Percentiles rank a stretch among this genome's conserved stretches.
These are phyloP conservation scores for Leccinum sublutescens DNA, from an alignment of 768 basidiomycete genomes.

Conservation along the genomic window DNA sequence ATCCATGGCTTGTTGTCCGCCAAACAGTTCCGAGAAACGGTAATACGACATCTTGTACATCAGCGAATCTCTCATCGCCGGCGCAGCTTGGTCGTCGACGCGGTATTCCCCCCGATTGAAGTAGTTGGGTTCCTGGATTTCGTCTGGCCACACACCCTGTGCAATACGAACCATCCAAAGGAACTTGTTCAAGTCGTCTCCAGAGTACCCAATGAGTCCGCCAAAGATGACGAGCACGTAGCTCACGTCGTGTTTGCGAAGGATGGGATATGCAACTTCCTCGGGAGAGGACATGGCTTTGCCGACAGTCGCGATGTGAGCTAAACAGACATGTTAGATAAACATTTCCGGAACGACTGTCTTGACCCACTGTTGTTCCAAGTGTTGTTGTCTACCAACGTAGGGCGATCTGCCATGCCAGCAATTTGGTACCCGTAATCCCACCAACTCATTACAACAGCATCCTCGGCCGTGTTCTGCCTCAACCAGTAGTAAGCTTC, in stretches of 20 bases:
- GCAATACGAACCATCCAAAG: conserved; percentile 97
- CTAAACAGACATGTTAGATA: conserved; percentile 37
- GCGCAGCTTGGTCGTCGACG: conserved; percentile 80
- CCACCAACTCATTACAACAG: conserved; percentile 99
- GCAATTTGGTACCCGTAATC: conserved; percentile 99
- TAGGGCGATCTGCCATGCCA: conserved; percentile 96
- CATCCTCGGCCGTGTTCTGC: conserved; percentile 88
- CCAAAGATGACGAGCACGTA: conserved; percentile 98
- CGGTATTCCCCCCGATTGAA: conserved; percentile 96
- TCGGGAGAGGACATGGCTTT: conserved; percentile 96
- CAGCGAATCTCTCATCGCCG: conserved; percentile 90
- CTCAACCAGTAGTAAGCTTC: conserved; percentile 99
- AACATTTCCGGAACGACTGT: not conserved
- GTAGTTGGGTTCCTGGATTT: conserved; percentile 93
- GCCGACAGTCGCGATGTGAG: conserved; percentile 97
- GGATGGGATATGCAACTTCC: conserved; percentile 95
- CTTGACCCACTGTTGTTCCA: conserved; percentile 93
- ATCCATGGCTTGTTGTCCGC: conserved; percentile 69
- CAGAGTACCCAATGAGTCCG: conserved; percentile 93
- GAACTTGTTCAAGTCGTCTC: conserved; percentile 99
- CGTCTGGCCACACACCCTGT: conserved; percentile 97
- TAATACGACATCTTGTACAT: conserved; percentile 99
- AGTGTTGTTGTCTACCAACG: conserved; percentile 97
- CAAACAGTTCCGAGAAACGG: conserved; percentile 89
- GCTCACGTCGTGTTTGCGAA: conserved; percentile 95